These are phyloP conservation scores for Leccinum imitatum DNA, from an alignment of 768 basidiomycete genomes.

Conservation along the genomic window DNA sequence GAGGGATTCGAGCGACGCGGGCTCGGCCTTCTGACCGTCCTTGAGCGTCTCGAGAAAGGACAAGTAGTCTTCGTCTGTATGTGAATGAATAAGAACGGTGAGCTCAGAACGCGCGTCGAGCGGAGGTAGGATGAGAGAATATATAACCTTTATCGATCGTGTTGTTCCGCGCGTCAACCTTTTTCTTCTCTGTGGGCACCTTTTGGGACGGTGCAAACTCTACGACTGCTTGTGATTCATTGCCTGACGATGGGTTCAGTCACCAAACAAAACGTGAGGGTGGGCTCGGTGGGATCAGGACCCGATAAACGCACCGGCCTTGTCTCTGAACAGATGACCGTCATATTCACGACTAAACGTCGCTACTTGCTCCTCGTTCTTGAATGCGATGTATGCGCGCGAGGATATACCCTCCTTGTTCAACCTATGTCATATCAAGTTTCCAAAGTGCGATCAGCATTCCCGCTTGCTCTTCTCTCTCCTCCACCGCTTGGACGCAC, in stretches of 20 bases:
- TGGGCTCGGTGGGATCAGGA: too few species aligned
- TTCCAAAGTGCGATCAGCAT: not conserved
- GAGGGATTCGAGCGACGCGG: constrained; percentile 61
- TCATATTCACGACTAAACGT: constrained; percentile 83
- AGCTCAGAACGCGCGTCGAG: not conserved
- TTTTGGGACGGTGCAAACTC: constrained; percentile 96
- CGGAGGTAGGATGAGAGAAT: not conserved
- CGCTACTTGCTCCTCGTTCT: constrained; percentile 66
- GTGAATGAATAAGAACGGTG: too few species aligned
- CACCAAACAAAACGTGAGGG: not conserved
- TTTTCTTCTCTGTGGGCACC: constrained; percentile 70
- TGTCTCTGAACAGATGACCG: constrained; percentile 90
- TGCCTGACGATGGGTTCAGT: constrained; percentile 48
- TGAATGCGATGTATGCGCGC: constrained; percentile 91
- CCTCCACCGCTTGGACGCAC: constrained; percentile 37
- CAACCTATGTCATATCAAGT: constrained; percentile 42
- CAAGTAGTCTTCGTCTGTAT: constrained; percentile 75
- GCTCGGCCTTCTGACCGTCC: constrained; percentile 48
- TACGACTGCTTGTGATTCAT: constrained; percentile 84
- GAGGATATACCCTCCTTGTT: constrained; percentile 86
- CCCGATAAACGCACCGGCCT: constrained; percentile 57
- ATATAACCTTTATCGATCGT: constrained; percentile 74
- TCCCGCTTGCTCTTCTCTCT: not conserved
- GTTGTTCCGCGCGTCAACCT: constrained; percentile 74
- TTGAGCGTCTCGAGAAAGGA: constrained; percentile 80